Base-by-base conservation (phyloP, 176 grass and related monocot species). In the Carex scoparia region DNA sequence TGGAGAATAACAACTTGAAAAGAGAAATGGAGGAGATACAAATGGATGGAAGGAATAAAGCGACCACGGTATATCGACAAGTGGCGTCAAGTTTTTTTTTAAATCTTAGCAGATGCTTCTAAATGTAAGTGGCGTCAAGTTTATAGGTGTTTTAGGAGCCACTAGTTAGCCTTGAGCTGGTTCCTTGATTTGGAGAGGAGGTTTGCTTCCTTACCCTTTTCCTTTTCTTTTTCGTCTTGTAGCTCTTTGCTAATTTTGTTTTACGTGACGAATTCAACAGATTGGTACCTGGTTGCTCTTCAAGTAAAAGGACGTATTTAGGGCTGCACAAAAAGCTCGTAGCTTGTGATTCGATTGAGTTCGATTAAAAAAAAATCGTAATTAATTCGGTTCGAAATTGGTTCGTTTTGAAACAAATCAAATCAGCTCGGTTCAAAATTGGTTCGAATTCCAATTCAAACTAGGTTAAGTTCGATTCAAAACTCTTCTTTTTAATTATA, bases 31-130 rank as follows among this genome's bases (percentile, higher is more conserved):
- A 78, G 12, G 74, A 51, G 10, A 78, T 56, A 12, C 10, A 78
- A 57, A 33, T 57, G 74, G 51, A 78, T 78, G 74, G 51, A 78
- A 35, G 13, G 51, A 78, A 78, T 15, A 78, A 78, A 78, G 74
- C 5, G 74, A 57, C 13, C 74, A 57, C 31, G 28, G 57, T 33
- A 56, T 11, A 30, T 9, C 7, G 13, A 33, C 4, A 78, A 78
- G 23, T 78, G 74, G 49, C 10, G 13, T 56, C 74, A 57, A 55
- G 14, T 78, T n/a, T n/a, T n/a, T n/a, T n/a, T n/a, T n/a, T n/a
- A n/a, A n/a, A n/a, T n/a, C n/a, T n/a, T n/a, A n/a, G n/a, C n/a
- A n/a, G n/a, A n/a, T n/a, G n/a, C n/a, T n/a, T n/a, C n/a, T n/a
- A n/a, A n/a, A n/a, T n/a, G n/a, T n/a, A 78, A 78, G 23, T 78